A percentile compares a stretch with the other conserved stretches of the same genome.
Conservation (phyloP, 345 rosid species). For the Limnanthes douglasii region DNA sequence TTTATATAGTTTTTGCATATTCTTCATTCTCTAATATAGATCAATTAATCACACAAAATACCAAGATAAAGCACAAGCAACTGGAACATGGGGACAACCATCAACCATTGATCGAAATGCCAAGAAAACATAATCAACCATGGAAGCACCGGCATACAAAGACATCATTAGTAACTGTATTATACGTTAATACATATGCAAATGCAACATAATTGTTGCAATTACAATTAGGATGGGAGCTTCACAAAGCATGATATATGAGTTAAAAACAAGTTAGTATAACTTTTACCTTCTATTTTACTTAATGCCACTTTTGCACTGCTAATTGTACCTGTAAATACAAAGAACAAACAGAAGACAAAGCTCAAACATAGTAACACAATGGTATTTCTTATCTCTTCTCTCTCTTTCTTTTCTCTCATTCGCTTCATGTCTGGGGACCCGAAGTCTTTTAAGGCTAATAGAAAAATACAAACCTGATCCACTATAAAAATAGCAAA, state of each 20-base stretch:
- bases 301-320: constrained; percentile 24
- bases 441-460: neutral
- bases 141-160: neutral
- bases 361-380: neutral
- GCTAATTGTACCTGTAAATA: constrained; percentile 20
- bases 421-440: neutral
- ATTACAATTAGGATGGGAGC: neutral
- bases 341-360: constrained; percentile 2
- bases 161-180: neutral
- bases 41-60: too few species aligned
- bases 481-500: constrained; percentile 31
- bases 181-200: neutral
- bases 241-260: too few species aligned
- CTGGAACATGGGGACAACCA: too few species aligned
- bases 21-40: too few species aligned
- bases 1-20: too few species aligned
- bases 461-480: constrained; percentile 32
- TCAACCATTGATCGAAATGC: too few species aligned
- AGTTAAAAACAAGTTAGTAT: neutral
- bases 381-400: neutral
- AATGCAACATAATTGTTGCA: neutral
- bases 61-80: too few species aligned
- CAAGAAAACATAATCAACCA: neutral
- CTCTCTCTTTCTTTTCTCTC: neutral
- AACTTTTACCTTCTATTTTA: constrained; percentile 31